A percentile compares a stretch with the other conserved stretches of the same genome.
phyloP scores from a whole-genome alignment of 805 yeast genomes.

The Scheffersomyces spartinae region DNA sequence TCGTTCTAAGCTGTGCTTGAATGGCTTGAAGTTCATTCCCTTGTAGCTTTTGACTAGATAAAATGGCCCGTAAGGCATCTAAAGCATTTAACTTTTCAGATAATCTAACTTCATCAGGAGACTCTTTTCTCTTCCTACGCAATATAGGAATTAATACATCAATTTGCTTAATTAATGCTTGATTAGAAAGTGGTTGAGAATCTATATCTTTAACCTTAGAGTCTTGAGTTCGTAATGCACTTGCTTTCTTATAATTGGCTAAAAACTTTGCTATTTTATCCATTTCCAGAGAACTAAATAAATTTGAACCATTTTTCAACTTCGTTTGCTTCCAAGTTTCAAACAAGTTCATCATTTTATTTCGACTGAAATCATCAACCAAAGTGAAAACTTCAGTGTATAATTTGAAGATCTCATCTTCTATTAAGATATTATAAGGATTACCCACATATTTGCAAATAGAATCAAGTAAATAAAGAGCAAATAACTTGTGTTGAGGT shows the following conservation, averaged over 20 bases:
- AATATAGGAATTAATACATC: conserved; percentile 31
- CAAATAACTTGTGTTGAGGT: conserved; percentile 75
- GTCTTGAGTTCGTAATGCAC: too few relatives aligned
- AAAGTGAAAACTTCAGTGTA: conserved; percentile 71
- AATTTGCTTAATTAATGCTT: conserved; percentile 19
- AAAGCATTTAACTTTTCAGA: conserved; percentile 33
- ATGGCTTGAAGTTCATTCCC: conserved; percentile 24
- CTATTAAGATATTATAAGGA: conserved; percentile 76
- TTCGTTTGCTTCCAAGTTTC: conserved; percentile 78
- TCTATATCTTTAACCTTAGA: too few relatives aligned
- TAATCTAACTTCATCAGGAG: conserved; percentile 31
- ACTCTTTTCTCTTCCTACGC: conserved; percentile 22
- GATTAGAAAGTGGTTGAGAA: too few relatives aligned
- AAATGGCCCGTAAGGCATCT: conserved; percentile 28
- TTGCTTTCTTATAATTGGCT: too few relatives aligned
- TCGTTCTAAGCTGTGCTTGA: conserved; percentile 23
- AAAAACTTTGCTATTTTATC: conserved; percentile 67
- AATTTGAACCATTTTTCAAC: conserved; percentile 47
- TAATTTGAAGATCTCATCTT: conserved; percentile 53
- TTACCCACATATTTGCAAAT: conserved; percentile 83
- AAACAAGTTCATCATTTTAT: conserved; percentile 64
- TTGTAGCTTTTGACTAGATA: conserved; percentile 24
- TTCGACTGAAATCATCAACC: conserved; percentile 65
- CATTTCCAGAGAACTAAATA: conserved; percentile 63
- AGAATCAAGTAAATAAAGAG: conserved; percentile 80